A percentile compares a stretch with the other conserved stretches of the same genome.
These are phyloP conservation scores for Lodderomyces elongisporus DNA, from an alignment of 1,139 yeast genomes.

Conservation along the genomic window DNA sequence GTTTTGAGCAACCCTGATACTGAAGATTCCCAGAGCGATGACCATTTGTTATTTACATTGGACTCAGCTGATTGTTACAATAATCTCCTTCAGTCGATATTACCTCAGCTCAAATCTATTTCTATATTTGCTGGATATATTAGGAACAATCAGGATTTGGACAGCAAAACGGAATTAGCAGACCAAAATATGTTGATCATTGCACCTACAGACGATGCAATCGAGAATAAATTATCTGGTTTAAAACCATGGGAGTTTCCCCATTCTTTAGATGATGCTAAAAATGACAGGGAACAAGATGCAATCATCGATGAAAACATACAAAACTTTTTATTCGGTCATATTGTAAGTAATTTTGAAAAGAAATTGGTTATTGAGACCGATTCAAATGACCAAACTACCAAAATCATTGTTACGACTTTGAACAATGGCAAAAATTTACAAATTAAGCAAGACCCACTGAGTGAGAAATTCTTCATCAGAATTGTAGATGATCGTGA, in stretches of 20 bases:
- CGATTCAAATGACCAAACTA: slow-evolving; percentile 5
- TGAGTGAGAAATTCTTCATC: slow-evolving; percentile 33
- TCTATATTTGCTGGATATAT: slow-evolving; percentile 53
- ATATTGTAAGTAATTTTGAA: slow-evolving; percentile 34
- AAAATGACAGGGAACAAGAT: slow-evolving; percentile 38
- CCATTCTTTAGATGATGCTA: slow-evolving; percentile 26
- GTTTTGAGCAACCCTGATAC: slow-evolving; percentile 1
- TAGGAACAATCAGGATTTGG: slow-evolving; percentile 46
- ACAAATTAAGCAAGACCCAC: slow-evolving; percentile 34
- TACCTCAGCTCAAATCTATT: slow-evolving; percentile 41
- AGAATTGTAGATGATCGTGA: slow-evolving; percentile 19
- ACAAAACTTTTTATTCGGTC: slow-evolving; percentile 49
- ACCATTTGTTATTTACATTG: slow-evolving; percentile 7
- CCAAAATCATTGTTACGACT: slow-evolving; percentile 23
- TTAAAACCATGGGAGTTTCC: slow-evolving; percentile 74
- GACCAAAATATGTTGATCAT: slow-evolving; percentile 42
- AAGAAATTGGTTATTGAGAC: slow-evolving; percentile 16
- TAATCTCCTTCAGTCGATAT: slow-evolving; percentile 27
- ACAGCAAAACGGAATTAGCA: slow-evolving; percentile 35
- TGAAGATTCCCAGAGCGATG: not conserved
- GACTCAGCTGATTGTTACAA: slow-evolving; percentile 11
- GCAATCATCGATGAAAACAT: slow-evolving; percentile 42
- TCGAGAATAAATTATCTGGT: slow-evolving; percentile 28
- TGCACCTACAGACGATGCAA: slow-evolving; percentile 58
- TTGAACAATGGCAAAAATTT: slow-evolving; percentile 39